phyloP scores from a whole-genome alignment of 768 basidiomycete genomes.

The Naganishia friedmannii region DNA sequence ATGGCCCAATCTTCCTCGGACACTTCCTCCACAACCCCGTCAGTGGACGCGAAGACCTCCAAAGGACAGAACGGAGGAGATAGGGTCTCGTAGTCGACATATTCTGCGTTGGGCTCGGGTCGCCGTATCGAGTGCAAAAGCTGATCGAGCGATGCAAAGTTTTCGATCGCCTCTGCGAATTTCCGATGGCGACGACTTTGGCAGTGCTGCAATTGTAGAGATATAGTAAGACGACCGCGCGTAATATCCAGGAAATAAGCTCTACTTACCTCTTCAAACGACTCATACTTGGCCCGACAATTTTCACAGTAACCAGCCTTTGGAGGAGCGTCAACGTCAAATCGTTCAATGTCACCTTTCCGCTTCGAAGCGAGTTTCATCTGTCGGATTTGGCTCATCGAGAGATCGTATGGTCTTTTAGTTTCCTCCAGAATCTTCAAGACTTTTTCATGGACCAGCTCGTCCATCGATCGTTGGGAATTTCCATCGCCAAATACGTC shows the following conservation, averaged over 20 bases:
- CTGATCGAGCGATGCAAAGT: slow-evolving; percentile 75
- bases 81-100: not conserved
- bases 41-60: not conserved
- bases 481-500: slow-evolving; percentile 16
- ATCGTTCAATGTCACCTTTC: slow-evolving; percentile 5
- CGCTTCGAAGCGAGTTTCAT: slow-evolving; percentile 14
- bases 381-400: slow-evolving; percentile 13
- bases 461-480: slow-evolving; percentile 22
- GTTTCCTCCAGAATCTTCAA: slow-evolving; percentile 33
- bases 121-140: slow-evolving; percentile 57
- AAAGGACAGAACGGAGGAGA: not conserved
- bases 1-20: slow-evolving; percentile 22
- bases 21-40: not conserved
- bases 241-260: not conserved
- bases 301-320: slow-evolving; percentile 98
- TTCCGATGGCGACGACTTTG: slow-evolving; percentile 69
- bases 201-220: slow-evolving; percentile 62
- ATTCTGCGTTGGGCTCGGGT: slow-evolving; percentile 27
- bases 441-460: slow-evolving; percentile 20
- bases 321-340: slow-evolving; percentile 20
- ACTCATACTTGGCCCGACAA: slow-evolving; percentile 82
- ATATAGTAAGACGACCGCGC: slow-evolving; percentile 8
- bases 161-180: slow-evolving; percentile 71
- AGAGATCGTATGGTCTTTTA: slow-evolving; percentile 29
- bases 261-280: slow-evolving; percentile 71